Conservation (phyloP, 257 asterid species). For the Solanum boliviense region DNA sequence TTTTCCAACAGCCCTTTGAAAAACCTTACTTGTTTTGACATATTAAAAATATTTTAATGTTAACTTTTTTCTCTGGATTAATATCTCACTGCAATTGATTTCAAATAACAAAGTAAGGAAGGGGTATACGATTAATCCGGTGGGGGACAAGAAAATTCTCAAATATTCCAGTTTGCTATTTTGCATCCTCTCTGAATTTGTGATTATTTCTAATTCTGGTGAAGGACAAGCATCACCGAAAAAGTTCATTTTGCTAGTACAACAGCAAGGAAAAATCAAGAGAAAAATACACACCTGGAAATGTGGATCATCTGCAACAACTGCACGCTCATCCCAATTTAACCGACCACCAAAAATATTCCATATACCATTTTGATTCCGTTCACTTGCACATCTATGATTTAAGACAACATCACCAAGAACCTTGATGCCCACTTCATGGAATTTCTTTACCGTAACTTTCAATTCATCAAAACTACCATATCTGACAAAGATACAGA, state of each 20-base stretch:
- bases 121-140: background rate
- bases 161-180: background rate
- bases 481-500: slow-evolving; percentile 38
- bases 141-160: background rate
- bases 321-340: slow-evolving; percentile 95
- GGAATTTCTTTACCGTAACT: slow-evolving; percentile 55
- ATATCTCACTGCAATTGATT: background rate
- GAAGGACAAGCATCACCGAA: background rate
- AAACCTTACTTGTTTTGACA: background rate
- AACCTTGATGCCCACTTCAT: slow-evolving; percentile 59
- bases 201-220: background rate
- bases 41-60: background rate
- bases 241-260: background rate
- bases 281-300: slow-evolving; percentile 54
- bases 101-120: background rate
- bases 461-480: slow-evolving; percentile 74
- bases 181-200: background rate
- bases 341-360: slow-evolving; percentile 91
- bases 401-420: slow-evolving; percentile 95
- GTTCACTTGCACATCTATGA: slow-evolving; percentile 75
- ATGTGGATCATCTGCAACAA: slow-evolving; percentile 97
- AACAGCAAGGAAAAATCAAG: background rate
- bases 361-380: slow-evolving; percentile 88
- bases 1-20: background rate
- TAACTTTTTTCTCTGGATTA: background rate